Percentiles rank a stretch among this genome's conserved stretches.
phyloP scores from a whole-genome alignment of 352 stramenopile species.

The Phytopythium kandeliae region DNA sequence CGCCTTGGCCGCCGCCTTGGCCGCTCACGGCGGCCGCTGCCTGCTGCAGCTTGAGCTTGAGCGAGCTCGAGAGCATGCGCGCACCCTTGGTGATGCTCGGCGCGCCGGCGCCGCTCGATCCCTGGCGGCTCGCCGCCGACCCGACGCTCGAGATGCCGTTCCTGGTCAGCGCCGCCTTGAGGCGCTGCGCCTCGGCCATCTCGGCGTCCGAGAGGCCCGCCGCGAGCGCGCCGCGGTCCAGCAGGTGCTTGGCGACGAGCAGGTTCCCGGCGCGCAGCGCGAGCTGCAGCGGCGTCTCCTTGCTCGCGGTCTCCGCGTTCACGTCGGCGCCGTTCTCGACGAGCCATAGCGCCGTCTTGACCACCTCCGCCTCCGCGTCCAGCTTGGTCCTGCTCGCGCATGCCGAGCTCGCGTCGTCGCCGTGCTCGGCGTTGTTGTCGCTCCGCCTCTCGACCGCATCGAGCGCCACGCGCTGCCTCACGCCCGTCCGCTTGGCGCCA shows the following conservation, averaged over 20 bases:
- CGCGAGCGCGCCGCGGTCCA: constrained; percentile 46
- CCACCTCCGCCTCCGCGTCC: constrained; percentile 42
- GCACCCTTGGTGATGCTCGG: constrained; percentile 7
- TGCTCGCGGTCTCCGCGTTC: constrained; percentile 38
- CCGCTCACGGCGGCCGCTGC: neutral
- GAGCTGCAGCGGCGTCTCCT: constrained; percentile 55
- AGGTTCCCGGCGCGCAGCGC: constrained; percentile 44
- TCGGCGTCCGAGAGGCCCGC: constrained; percentile 33
- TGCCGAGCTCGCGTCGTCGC: constrained; percentile 9
- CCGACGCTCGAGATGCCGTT: constrained; percentile 44
- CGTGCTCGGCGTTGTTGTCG: constrained; percentile 18
- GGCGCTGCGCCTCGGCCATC: constrained; percentile 33
- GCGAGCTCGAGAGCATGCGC: constrained; percentile 2
- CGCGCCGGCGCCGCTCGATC: constrained; percentile 7
- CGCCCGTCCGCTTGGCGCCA: constrained; percentile 11
- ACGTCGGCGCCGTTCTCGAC: constrained; percentile 67
- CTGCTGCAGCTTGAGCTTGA: constrained; percentile 5
- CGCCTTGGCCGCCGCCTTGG: neutral
- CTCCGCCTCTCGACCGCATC: neutral
- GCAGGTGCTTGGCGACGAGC: constrained; percentile 42
- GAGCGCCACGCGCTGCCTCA: too few species aligned
- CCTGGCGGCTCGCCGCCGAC: constrained; percentile 7
- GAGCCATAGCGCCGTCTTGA: constrained; percentile 67
- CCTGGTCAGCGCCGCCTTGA: constrained; percentile 52
- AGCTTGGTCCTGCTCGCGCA: constrained; percentile 24